phyloP scores from a whole-genome alignment of 768 basidiomycete genomes.

The Rhodosporidiobolus sp. region DNA sequence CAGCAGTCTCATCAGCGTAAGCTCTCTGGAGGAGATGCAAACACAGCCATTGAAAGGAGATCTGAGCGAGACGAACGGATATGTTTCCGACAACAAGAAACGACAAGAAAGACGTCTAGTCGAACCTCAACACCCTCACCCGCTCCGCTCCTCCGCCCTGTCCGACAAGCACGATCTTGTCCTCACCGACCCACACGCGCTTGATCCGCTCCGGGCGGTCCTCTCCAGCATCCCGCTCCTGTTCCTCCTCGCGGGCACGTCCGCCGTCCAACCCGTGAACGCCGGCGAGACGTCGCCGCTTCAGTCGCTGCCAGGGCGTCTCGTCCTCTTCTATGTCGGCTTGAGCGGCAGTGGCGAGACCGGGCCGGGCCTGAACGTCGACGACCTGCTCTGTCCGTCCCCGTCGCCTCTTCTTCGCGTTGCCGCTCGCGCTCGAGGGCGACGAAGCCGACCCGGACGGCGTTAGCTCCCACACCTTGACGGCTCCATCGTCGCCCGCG shows the following conservation, averaged over 20 bases:
- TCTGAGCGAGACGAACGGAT: too few species aligned
- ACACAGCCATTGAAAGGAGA: too few species aligned
- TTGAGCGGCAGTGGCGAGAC: too few species aligned
- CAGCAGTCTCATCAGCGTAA: background rate
- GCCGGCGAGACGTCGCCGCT: background rate
- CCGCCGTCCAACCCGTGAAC: too few species aligned
- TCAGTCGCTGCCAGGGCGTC: constrained; percentile 7
- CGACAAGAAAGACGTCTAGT: background rate
- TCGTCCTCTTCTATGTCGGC: background rate
- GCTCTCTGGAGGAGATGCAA: too few species aligned
- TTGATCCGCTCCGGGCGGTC: constrained; percentile 4
- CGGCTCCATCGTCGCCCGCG: constrained; percentile 30
- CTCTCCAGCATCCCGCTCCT: background rate
- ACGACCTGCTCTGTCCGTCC: background rate
- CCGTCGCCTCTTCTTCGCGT: background rate
- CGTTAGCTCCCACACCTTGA: constrained; percentile 30
- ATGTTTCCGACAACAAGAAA: background rate
- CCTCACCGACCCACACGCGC: constrained; percentile 18
- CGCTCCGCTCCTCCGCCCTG: background rate
- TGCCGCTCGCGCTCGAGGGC: background rate
- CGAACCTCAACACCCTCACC: constrained; percentile 25
- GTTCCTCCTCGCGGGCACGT: too few species aligned
- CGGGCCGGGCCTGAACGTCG: background rate
- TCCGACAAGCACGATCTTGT: constrained; percentile 21
- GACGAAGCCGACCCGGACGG: background rate